These are phyloP conservation scores for Phialocephala sp. DNA, from an alignment of 2,329 filamentous ascomycete genomes.

Conservation along the genomic window DNA sequence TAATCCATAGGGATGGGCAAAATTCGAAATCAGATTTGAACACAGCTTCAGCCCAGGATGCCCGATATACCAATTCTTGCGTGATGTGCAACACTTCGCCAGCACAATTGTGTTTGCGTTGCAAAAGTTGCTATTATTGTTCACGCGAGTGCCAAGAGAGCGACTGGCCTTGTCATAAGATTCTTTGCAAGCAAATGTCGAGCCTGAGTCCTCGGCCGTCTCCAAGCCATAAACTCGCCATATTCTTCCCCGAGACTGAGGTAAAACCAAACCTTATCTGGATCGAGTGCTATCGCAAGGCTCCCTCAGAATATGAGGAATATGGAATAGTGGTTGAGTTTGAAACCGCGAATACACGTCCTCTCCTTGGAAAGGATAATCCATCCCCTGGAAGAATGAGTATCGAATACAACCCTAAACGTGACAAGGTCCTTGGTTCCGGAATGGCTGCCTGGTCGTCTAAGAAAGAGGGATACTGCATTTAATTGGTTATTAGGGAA, in stretches of 20 bases:
- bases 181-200: constrained; percentile 14
- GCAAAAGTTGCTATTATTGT: constrained; percentile 15
- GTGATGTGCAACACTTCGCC: constrained; percentile 16
- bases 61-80: constrained; percentile 2
- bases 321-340: constrained; percentile 10
- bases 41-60: constrained; percentile 2
- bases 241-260: constrained; percentile 11
- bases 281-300: constrained; percentile 15
- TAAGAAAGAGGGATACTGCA: constrained; percentile 11
- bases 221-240: constrained; percentile 13
- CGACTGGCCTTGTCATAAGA: constrained; percentile 12
- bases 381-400: background rate
- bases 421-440: constrained; percentile 11
- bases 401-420: constrained; percentile 11
- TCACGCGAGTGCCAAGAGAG: constrained; percentile 15
- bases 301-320: constrained; percentile 9
- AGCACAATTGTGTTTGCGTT: constrained; percentile 1
- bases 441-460: constrained; percentile 9
- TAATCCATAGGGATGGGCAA: constrained; percentile 9
- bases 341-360: constrained; percentile 12
- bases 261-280: background rate
- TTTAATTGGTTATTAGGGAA: constrained; percentile 11
- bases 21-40: constrained; percentile 14
- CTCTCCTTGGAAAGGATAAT: constrained; percentile 15
- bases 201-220: constrained; percentile 11